Percentiles rank a stretch among this genome's conserved stretches.
Conservation (phyloP, 306 rosid species). For the Malus fusca region DNA sequence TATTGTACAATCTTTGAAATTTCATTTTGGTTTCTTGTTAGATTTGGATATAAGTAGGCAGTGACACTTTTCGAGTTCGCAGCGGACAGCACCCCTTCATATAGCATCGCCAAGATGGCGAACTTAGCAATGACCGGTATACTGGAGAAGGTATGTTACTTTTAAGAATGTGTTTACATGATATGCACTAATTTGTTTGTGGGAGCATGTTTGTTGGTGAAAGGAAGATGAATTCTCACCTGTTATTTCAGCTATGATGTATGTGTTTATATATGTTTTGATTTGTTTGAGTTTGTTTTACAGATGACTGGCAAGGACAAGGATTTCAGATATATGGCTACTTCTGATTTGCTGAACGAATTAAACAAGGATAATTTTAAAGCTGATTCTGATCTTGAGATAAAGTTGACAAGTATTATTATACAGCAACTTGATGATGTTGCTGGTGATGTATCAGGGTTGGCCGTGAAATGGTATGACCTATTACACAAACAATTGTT, state of each 20-base stretch:
- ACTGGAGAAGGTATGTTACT: slow-evolving; percentile 62
- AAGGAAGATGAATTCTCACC: background rate
- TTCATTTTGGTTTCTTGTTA: background rate
- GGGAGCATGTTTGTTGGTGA: background rate
- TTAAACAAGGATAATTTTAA: slow-evolving; percentile 57
- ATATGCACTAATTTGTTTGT: background rate
- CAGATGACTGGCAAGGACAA: slow-evolving; percentile 97
- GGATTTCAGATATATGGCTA: slow-evolving; percentile 92
- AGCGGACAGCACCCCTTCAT: background rate
- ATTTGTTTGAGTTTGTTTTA: slow-evolving; percentile 10
- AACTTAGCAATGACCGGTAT: slow-evolving; percentile 65
- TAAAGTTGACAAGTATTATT: slow-evolving; percentile 59
- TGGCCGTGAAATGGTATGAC: slow-evolving; percentile 84
- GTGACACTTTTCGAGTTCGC: background rate
- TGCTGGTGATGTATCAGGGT: slow-evolving; percentile 89
- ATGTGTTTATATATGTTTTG: background rate
- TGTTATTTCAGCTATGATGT: background rate
- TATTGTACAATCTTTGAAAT: background rate
- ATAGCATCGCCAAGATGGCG: slow-evolving; percentile 40
- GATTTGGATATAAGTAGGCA: background rate
- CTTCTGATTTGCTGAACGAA: slow-evolving; percentile 82
- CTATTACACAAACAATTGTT: background rate
- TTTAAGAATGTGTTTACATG: background rate
- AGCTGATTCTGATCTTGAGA: slow-evolving; percentile 75
- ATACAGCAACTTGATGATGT: slow-evolving; percentile 92